Percentiles rank a stretch among this genome's conserved stretches.
phyloP scores from a whole-genome alignment of 176 grass and related monocot species.

The Aegilops speltoides region DNA sequence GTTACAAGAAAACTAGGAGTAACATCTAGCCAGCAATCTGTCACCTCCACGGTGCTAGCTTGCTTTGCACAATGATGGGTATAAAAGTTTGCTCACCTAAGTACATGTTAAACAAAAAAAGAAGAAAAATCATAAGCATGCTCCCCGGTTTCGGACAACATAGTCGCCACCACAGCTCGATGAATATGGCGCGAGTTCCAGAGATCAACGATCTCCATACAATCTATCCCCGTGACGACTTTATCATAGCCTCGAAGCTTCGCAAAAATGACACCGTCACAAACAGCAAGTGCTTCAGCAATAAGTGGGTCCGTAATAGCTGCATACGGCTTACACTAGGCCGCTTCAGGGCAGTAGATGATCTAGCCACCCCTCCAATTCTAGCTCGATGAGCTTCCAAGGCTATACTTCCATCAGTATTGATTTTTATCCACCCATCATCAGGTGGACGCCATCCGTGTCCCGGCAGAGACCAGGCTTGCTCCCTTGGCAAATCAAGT shows the following conservation, averaged over 20 bases:
- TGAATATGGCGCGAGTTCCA: not conserved
- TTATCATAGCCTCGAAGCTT: not conserved
- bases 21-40: not conserved
- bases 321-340: not conserved
- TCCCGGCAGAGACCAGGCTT: not conserved
- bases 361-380: not conserved
- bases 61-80: too few species aligned
- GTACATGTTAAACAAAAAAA: not conserved
- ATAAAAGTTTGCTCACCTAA: too few species aligned
- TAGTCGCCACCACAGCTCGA: not conserved
- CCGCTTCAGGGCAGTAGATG: not conserved
- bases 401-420: not conserved
- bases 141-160: not conserved
- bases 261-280: not conserved
- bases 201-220: not conserved
- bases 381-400: not conserved
- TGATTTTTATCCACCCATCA: not conserved
- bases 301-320: not conserved
- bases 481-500: not conserved
- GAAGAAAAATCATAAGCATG: not conserved
- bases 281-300: not conserved
- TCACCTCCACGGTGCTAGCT: too few species aligned
- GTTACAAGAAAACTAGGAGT: not conserved
- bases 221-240: too few species aligned
- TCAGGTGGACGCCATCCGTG: not conserved